A percentile compares a stretch with the other conserved stretches of the same genome.
phyloP scores from a whole-genome alignment of 2,329 filamentous ascomycete species.

The Cordyceps tenuipes region DNA sequence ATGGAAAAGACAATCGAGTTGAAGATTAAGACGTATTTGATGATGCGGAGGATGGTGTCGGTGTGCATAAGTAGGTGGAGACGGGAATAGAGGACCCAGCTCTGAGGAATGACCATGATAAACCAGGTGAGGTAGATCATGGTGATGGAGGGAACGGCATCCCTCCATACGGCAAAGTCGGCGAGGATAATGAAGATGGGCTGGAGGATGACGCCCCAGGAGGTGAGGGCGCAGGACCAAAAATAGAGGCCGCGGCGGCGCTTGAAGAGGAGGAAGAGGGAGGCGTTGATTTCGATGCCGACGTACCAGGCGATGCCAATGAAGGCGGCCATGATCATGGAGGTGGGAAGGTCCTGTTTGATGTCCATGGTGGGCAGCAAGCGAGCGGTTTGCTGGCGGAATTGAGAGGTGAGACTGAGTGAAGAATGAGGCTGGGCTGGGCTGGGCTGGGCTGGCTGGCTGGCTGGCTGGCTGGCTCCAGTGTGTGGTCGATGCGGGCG shows the following conservation, averaged over 20 bases:
- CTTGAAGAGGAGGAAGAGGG: conserved; percentile 24
- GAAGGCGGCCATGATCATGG: conserved; percentile 30
- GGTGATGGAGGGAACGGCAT: conserved; percentile 13
- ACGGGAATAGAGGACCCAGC: conserved; percentile 51
- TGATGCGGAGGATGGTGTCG: conserved; percentile 35
- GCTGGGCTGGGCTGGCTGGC: not conserved
- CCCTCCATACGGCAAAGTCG: conserved; percentile 17
- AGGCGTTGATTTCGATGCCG: conserved; percentile 22
- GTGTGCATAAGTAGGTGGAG: conserved; percentile 49
- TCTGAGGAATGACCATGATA: conserved; percentile 49
- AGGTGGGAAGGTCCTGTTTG: conserved; percentile 17
- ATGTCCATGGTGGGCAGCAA: conserved; percentile 13
- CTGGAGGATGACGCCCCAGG: conserved; percentile 24
- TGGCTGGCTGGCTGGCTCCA: not conserved
- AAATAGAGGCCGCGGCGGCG: conserved; percentile 24
- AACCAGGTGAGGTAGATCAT: conserved; percentile 19
- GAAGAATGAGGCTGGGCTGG: not conserved
- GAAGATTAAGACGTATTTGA: conserved; percentile 46
- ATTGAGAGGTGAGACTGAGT: not conserved
- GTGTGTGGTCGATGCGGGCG: not conserved
- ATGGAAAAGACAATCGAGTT: conserved; percentile 45
- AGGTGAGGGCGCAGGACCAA: conserved; percentile 23
- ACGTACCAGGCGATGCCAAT: conserved; percentile 27
- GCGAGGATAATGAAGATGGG: conserved; percentile 37
- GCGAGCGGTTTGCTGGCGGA: not conserved